These are phyloP conservation scores for Lolium rigidum DNA, from an alignment of 176 grass and related monocot genomes.

Conservation along the genomic window DNA sequence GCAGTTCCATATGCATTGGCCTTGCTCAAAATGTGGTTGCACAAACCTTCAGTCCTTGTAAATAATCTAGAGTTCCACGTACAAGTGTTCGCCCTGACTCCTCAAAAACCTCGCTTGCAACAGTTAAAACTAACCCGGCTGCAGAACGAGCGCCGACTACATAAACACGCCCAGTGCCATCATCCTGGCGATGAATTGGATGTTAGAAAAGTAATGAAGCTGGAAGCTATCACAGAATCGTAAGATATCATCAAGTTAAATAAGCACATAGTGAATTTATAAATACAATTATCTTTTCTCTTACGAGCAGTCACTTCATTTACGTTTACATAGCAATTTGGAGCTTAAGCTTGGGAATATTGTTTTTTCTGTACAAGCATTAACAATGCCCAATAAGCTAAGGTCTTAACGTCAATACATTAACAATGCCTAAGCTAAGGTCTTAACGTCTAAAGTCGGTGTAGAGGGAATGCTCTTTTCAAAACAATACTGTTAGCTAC, in stretches of 20 bases:
- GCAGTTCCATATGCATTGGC: neutral
- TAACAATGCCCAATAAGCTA: conserved; percentile 21
- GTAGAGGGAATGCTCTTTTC: neutral
- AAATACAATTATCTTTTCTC: neutral
- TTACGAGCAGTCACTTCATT: conserved; percentile 10
- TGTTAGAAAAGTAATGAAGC: conserved; percentile 30
- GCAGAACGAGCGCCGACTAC: conserved; percentile 86
- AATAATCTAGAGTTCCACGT: conserved; percentile 96
- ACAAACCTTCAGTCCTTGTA: conserved; percentile 98
- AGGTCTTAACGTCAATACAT: neutral
- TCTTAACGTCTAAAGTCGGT: neutral
- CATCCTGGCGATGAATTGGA: conserved; percentile 67
- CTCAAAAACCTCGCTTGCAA: conserved; percentile 99
- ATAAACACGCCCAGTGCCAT: conserved; percentile 85
- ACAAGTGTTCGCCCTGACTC: conserved; percentile 93
- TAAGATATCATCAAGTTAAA: neutral
- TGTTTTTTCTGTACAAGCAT: neutral
- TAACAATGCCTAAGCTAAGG: conserved; percentile 20
- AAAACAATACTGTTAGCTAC: neutral
- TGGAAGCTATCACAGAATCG: conserved; percentile 19
- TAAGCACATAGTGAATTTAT: neutral
- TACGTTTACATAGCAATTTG: neutral
- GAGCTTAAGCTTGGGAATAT: conserved; percentile 16
- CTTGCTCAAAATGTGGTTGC: conserved; percentile 29
- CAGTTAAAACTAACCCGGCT: conserved; percentile 77